Evolutionary conservation across 768 basidiomycete genomes (phyloP).

Genomic region (Serendipita sp.): DNA sequence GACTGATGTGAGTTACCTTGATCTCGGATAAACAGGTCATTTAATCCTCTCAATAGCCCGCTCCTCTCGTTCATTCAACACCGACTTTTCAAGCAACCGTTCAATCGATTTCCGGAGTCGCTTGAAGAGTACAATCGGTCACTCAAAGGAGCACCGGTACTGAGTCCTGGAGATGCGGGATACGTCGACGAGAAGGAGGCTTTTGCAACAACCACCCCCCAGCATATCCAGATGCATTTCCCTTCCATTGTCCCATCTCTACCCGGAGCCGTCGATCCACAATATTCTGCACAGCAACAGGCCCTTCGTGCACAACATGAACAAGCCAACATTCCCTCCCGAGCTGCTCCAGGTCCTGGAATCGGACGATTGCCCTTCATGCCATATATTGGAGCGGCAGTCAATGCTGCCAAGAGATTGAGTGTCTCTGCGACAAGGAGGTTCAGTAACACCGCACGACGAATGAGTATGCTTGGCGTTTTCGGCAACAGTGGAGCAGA

Average conservation of each 20-base stretch:
- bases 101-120: slow-evolving; percentile 20
- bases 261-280: background rate
- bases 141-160: background rate
- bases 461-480: background rate
- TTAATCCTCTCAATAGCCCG: slow-evolving; percentile 24
- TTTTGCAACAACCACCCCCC: background rate
- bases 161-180: background rate
- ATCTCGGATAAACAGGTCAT: background rate
- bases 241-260: background rate
- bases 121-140: background rate
- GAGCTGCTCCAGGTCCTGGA: background rate
- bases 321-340: background rate
- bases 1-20: slow-evolving; percentile 33
- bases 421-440: background rate
- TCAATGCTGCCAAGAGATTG: background rate
- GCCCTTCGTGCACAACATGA: background rate
- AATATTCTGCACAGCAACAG: background rate
- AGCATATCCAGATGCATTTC: background rate
- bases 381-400: background rate
- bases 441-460: background rate
- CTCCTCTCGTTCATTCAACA: slow-evolving; percentile 39
- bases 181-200: slow-evolving; percentile 1
- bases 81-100: slow-evolving; percentile 33
- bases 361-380: background rate
- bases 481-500: background rate